These are phyloP conservation scores for Brassica hybrid DNA, from an alignment of 441 rosid species.

Conservation along the genomic window DNA sequence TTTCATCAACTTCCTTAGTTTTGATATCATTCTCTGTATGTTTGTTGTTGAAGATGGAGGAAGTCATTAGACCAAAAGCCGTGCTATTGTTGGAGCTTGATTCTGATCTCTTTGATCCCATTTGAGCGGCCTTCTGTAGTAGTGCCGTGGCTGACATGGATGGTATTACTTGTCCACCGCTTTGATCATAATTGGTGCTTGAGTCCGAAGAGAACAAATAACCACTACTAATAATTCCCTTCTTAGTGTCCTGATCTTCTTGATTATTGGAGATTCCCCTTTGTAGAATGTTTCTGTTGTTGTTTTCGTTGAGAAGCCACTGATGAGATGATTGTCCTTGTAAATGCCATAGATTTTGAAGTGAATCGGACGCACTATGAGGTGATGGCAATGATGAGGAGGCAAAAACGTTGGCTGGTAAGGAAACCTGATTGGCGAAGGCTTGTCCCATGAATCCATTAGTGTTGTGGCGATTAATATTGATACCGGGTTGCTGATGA, in stretches of 20 bases:
- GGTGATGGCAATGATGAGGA: constrained; percentile 27
- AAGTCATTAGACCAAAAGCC: constrained; percentile 31
- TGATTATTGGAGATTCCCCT: constrained; percentile 37
- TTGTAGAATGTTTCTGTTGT: constrained; percentile 31
- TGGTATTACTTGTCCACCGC: constrained; percentile 35
- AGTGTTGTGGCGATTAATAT: constrained; percentile 23
- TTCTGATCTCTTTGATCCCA: constrained; percentile 68
- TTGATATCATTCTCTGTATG: constrained; percentile 30
- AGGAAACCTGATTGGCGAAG: constrained; percentile 41
- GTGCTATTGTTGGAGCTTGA: not conserved
- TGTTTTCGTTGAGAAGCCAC: constrained; percentile 37
- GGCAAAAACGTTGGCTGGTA: constrained; percentile 20
- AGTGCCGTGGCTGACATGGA: constrained; percentile 84
- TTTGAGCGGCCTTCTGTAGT: constrained; percentile 78
- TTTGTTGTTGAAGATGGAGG: constrained; percentile 46
- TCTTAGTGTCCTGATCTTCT: constrained; percentile 34
- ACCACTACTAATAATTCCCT: not conserved
- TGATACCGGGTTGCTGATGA: constrained; percentile 31
- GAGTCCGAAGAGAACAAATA: constrained; percentile 35
- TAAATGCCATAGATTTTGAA: constrained; percentile 39
- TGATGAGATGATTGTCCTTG: constrained; percentile 41
- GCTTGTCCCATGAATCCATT: constrained; percentile 41
- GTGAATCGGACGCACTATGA: constrained; percentile 16
- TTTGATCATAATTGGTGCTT: not conserved
- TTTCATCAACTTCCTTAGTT: constrained; percentile 33